Base-by-base conservation (phyloP, 1,284 basidiomycete genomes). In the Chalciporus piperatoides region DNA sequence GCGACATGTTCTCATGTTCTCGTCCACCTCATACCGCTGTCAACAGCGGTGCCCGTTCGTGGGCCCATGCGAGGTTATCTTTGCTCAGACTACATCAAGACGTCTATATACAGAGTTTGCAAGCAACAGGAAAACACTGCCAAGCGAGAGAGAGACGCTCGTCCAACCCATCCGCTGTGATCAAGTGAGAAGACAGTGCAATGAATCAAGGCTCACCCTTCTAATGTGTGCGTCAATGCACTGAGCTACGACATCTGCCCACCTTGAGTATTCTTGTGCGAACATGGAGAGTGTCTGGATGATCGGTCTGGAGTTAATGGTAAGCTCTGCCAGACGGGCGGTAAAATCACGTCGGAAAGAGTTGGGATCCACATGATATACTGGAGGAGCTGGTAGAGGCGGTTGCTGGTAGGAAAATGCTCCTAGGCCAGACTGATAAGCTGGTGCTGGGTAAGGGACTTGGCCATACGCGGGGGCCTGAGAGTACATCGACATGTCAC, bases 241-340 rank as follows among this genome's bases (percentile, higher is more conserved):
- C 57, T 94, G 86, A 1, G 87, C 88, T 19, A 98, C 87, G 46
- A 92, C 81, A 52, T 86, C 81, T 57, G 90, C 84, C 71, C 86
- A 78, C 54, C 88, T 83, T 48, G 82, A 75, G 65, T 90, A 86
- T 53, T 96, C 89, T 74, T 93, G 89, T 30, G 97, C 95, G 61
- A 93, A 82, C 76, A 96, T 83, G 25, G 96, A 98, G n/a, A 99
- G 74, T 55, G 82, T 82, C 71, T 96, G 94, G 61, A 99, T 99
- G 58, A 97, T 86, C 12, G 93, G 91, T 65, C 95, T 88, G 58
- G 94, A 97, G 72, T 99, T 99, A 76, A 96, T 86, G 37, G 86
- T 94, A 55, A 99, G 84, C 59, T 89, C 82, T 61, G 83, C 77
- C 52, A 98, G 83, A 52, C 92, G 86, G 43, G 75, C 70, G 56